Percentiles rank a stretch among this genome's conserved stretches.
Evolutionary conservation across 805 yeast genomes (phyloP).

Genomic region (Teunomyces gatunensis): DNA sequence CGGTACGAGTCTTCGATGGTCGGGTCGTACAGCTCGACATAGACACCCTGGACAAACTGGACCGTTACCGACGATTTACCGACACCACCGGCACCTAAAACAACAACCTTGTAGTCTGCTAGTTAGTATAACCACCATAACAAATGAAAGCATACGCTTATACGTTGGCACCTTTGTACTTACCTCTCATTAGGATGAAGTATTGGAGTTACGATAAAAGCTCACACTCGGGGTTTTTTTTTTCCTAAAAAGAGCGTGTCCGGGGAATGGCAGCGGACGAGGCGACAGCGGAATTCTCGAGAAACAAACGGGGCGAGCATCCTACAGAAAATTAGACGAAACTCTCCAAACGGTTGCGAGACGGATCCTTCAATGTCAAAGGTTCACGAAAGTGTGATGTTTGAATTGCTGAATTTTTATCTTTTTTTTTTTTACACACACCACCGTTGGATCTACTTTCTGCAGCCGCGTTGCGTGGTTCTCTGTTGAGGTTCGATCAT

Average conservation of each 20-base stretch:
- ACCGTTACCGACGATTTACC: slow-evolving; percentile 94
- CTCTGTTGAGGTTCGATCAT: neutral
- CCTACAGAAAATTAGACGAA: neutral
- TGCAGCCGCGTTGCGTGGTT: neutral
- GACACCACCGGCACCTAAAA: slow-evolving; percentile 95
- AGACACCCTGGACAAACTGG: slow-evolving; percentile 87
- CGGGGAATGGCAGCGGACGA: slow-evolving; percentile 1
- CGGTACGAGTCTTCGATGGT: slow-evolving; percentile 96
- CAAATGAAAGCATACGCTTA: too few species aligned
- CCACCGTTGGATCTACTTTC: neutral
- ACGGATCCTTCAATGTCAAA: neutral
- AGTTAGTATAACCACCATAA: slow-evolving; percentile 1
- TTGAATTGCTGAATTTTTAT: neutral
- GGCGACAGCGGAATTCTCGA: neutral
- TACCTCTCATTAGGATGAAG: slow-evolving; percentile 9
- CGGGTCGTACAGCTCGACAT: slow-evolving; percentile 90
- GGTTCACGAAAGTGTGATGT: too few species aligned
- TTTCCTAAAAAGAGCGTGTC: slow-evolving; percentile 2
- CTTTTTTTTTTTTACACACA: neutral
- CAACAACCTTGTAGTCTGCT: slow-evolving; percentile 81
- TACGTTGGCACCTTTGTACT: too few species aligned
- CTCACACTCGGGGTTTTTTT: neutral
- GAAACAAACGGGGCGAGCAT: neutral
- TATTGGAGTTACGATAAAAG: slow-evolving; percentile 1
- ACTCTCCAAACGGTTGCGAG: neutral